These are phyloP conservation scores for Calonectria henricotiae DNA, from an alignment of 2,329 filamentous ascomycete genomes.

Conservation along the genomic window DNA sequence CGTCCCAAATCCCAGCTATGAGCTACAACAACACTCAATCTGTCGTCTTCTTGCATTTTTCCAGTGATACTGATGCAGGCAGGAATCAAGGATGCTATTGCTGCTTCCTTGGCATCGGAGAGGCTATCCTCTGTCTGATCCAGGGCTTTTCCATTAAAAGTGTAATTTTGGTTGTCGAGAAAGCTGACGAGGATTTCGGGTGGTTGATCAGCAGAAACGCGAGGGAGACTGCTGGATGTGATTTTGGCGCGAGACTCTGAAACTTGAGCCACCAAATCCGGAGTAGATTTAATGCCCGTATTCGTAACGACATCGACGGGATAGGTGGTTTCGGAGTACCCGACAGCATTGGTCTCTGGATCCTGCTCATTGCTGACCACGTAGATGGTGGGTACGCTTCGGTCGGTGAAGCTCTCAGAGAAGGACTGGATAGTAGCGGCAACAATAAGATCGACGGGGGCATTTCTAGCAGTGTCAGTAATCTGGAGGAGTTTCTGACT, in stretches of 20 bases:
- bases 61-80: conserved; percentile 9
- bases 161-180: not conserved
- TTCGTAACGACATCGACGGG: not conserved
- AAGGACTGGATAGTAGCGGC: conserved; percentile 12
- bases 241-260: not conserved
- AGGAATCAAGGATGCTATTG: conserved; percentile 1
- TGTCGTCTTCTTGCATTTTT: conserved; percentile 7
- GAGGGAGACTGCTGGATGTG: not conserved
- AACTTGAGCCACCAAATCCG: not conserved
- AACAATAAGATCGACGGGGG: not conserved
- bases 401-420: not conserved
- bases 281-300: not conserved
- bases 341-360: not conserved
- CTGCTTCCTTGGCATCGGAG: not conserved
- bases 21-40: conserved; percentile 20
- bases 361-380: not conserved
- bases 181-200: conserved; percentile 1
- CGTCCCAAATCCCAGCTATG: conserved; percentile 32
- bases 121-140: conserved; percentile 5
- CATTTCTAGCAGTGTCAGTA: not conserved
- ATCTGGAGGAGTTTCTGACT: conserved; percentile 3
- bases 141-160: not conserved
- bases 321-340: not conserved
- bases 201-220: not conserved
- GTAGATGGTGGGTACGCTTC: not conserved